A percentile compares a stretch with the other conserved stretches of the same genome.
These are phyloP conservation scores for Penicillium parvum DNA, from an alignment of 495 filamentous ascomycete species.

Conservation along the genomic window DNA sequence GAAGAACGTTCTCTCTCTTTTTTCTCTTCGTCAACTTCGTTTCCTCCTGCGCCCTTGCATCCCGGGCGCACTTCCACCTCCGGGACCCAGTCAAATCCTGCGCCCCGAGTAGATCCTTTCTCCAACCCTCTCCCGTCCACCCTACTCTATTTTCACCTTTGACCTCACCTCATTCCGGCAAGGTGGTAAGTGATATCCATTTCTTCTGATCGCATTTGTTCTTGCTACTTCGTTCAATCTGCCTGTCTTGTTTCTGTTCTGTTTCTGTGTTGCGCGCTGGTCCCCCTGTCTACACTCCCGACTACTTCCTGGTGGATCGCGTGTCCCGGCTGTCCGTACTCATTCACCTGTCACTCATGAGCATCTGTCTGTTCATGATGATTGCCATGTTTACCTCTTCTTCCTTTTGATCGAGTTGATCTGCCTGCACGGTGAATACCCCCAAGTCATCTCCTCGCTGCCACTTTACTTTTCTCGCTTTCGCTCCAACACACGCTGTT, in stretches of 20 bases:
- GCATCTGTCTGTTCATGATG: not conserved
- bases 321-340: not conserved
- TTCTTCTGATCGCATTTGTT: too few relatives aligned
- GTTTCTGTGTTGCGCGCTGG: not conserved
- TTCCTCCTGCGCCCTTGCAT: conserved; percentile 1
- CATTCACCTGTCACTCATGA: not conserved
- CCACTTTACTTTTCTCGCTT: too few relatives aligned
- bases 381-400: too few relatives aligned
- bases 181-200: too few relatives aligned
- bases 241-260: not conserved
- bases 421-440: too few relatives aligned
- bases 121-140: not conserved
- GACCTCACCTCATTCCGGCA: not conserved
- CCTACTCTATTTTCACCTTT: not conserved
- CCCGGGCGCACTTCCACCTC: conserved; percentile 3
- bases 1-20: too few relatives aligned
- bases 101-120: conserved; percentile 13
- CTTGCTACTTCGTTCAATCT: not conserved
- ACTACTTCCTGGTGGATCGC: not conserved
- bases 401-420: not conserved
- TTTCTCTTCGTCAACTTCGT: not conserved
- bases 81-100: conserved; percentile 15
- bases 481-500: too few relatives aligned
- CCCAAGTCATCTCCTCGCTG: too few relatives aligned
- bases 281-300: not conserved